Evolutionary conservation across 2,329 filamentous ascomycete species (phyloP).

Genomic region (Penicillium sp.): DNA sequence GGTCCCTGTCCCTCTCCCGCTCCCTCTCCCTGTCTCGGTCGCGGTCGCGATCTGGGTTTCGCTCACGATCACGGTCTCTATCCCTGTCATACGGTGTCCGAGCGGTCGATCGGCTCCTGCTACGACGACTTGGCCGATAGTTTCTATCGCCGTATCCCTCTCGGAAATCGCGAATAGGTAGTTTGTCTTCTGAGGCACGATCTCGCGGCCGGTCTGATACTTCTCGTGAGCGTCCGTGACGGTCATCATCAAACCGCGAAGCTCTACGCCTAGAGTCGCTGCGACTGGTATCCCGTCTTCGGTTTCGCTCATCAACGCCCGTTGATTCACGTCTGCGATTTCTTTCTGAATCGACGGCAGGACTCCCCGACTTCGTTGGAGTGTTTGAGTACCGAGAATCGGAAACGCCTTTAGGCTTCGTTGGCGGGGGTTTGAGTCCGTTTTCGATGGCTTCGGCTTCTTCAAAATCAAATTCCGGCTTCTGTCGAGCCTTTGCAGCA

Average conservation of each 20-base stretch:
- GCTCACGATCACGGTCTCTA: conserved; percentile 31
- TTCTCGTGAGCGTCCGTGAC: conserved; percentile 36
- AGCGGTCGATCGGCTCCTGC: conserved; percentile 39
- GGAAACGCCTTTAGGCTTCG: conserved; percentile 31
- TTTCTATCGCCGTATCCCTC: conserved; percentile 35
- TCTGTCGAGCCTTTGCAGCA: conserved; percentile 56
- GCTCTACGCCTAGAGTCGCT: conserved; percentile 36
- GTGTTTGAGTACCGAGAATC: conserved; percentile 35
- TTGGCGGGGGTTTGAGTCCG: conserved; percentile 39
- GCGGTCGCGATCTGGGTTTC: conserved; percentile 17
- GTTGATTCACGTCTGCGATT: conserved; percentile 33
- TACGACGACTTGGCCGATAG: conserved; percentile 41
- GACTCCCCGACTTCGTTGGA: conserved; percentile 35
- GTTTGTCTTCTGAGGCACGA: conserved; percentile 39
- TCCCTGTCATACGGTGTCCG: conserved; percentile 33
- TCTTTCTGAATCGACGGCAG: conserved; percentile 33
- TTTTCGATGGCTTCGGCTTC: conserved; percentile 50
- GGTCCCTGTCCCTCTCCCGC: conserved; percentile 8
- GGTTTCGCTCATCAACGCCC: conserved; percentile 31
- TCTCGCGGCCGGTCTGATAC: conserved; percentile 37
- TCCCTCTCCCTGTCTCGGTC: conserved; percentile 3
- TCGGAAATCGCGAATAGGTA: conserved; percentile 37
- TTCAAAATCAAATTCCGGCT: conserved; percentile 58
- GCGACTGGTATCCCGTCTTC: conserved; percentile 32
- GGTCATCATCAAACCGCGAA: conserved; percentile 38